Percentiles rank a stretch among this genome's conserved stretches.
phyloP scores from a whole-genome alignment of 768 basidiomycete genomes.

The Galerina sulciceps region DNA sequence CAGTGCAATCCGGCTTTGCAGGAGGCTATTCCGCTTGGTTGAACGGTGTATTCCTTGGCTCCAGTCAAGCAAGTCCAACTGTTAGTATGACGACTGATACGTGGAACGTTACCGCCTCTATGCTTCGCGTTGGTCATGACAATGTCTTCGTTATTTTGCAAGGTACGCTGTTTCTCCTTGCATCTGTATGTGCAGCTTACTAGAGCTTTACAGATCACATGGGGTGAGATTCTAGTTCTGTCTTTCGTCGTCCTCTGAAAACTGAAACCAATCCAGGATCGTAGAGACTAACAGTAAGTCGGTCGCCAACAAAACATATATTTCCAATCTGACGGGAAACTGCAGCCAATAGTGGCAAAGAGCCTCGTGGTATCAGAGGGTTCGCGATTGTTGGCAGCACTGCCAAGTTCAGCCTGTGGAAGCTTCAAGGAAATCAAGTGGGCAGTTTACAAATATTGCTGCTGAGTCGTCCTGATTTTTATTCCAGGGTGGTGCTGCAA shows the following conservation, averaged over 20 bases:
- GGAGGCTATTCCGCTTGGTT: slow-evolving; percentile 58
- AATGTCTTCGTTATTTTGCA: slow-evolving; percentile 47
- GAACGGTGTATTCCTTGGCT: slow-evolving; percentile 53
- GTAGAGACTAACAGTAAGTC: slow-evolving; percentile 51
- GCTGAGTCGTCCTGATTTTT: too few species aligned
- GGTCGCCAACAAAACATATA: slow-evolving; percentile 8
- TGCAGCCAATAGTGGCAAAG: slow-evolving; percentile 52
- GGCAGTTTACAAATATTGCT: slow-evolving; percentile 28
- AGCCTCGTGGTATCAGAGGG: slow-evolving; percentile 52
- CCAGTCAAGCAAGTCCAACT: slow-evolving; percentile 46
- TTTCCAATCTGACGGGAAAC: not conserved
- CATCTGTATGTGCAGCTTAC: not conserved
- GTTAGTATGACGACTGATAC: slow-evolving; percentile 45
- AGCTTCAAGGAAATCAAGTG: slow-evolving; percentile 74
- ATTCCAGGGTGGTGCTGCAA: slow-evolving; percentile 22
- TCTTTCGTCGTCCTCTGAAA: not conserved
- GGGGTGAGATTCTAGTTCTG: slow-evolving; percentile 38
- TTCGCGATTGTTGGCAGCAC: slow-evolving; percentile 45
- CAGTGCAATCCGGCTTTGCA: slow-evolving; percentile 53
- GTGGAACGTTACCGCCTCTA: slow-evolving; percentile 42
- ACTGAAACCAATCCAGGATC: slow-evolving; percentile 33
- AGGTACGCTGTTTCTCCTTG: slow-evolving; percentile 24
- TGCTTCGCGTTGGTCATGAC: slow-evolving; percentile 37
- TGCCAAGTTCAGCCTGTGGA: slow-evolving; percentile 61
- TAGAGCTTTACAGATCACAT: slow-evolving; percentile 44